Evolutionary conservation across 176 grass and related monocot genomes (phyloP).

Genomic region (maize (Zea mays)): Zm-B73-REFERENCE-NAM-5.0 NC_050096.1:45604501-45605000

Average conservation of each 20-base stretch:
- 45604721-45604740: not conserved
- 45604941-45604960: not conserved
- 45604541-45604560: not conserved
- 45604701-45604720: conserved; percentile 1
- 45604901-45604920: conserved; percentile 14
- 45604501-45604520: conserved; percentile 25
- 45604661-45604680: not conserved
- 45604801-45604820: conserved; percentile 17
- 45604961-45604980: conserved; percentile 12
- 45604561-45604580: conserved; percentile 20
- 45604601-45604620: conserved; percentile 14
- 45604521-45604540: conserved; percentile 12
- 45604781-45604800: not conserved
- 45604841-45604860: not conserved
- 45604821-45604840: conserved; percentile 23
- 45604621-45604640: not conserved
- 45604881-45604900: conserved; percentile 10
- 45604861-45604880: conserved; percentile 21
- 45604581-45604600: not conserved
- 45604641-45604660: not conserved
- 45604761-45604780: conserved; percentile 17
- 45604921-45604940: conserved; percentile 11
- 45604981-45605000: conserved; percentile 24
- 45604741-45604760: not conserved
- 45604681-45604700: not conserved